Base-by-base conservation (phyloP, 192 early-diverging fungal genomes). In the Gryganskiella cystojenkinii region DNA sequence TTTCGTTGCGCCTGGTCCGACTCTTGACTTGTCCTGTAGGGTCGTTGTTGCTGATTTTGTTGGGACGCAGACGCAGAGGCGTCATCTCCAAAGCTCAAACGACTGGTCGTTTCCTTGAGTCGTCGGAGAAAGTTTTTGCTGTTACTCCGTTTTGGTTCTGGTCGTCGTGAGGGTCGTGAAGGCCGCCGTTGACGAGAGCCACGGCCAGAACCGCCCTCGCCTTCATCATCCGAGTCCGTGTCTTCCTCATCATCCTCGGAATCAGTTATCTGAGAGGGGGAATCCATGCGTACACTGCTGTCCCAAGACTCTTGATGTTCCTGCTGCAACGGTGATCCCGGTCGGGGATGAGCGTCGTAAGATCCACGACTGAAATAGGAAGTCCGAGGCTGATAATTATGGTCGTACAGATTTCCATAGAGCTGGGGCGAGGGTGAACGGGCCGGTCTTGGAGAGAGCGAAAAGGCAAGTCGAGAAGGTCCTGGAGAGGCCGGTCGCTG, bases 381-480 rank as follows among this genome's bases (percentile, higher is more conserved):
- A 1, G 70, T 24, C 14, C 56, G 71, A 35, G 58, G 53, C 24
- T 53, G 42, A 52, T 64, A 58, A 22, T 25, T 46, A 1, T 31
- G 25, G 30, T 68, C 59, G 47, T 76, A 51, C 1, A 63, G 54
- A 30, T 50, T 67, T 43, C 22, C 50, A 37, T 68, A 34, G 15
- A 75, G 59, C 22, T 76, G 64, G 3, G 73, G 73, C n/a, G 71
- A 75, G 22, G 71, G 71, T 17, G 71, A 75, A n/a, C 71, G 56
- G 24, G 71, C 64, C n/a, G 61, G 61, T 17, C 64, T 57, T 24
- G 57, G 42, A 19, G 64, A 22, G 11, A 75, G 64, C 4, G 71
- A 35, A 55, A 75, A 75, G 50, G 71, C 71, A 15, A 75, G 71
- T 24, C 64, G 46, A 24, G 71, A 56, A 4, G 59, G 64, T 0